phyloP scores from a whole-genome alignment of 148 eudicot species.

The Rhododendron ferrugineum region DNA sequence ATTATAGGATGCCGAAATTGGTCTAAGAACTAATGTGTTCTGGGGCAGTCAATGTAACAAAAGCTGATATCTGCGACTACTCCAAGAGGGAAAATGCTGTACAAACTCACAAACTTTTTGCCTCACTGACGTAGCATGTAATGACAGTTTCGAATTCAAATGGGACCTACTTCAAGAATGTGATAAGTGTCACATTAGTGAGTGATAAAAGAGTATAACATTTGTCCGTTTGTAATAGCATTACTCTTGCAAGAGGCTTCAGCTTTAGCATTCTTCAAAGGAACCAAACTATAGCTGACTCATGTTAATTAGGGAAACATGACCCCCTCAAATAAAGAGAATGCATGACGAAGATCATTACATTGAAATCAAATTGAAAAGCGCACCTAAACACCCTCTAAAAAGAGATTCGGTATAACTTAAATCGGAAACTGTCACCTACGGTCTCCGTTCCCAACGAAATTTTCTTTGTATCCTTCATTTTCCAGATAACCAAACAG shows the following conservation, averaged over 20 bases:
- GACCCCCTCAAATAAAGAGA: not conserved
- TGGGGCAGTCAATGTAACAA: not conserved
- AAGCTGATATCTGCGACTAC: not conserved
- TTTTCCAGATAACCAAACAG: not conserved
- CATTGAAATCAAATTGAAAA: not conserved
- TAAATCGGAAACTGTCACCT: not conserved
- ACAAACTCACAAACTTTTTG: not conserved
- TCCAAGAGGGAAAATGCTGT: not conserved
- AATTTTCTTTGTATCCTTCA: not conserved
- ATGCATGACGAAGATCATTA: not conserved
- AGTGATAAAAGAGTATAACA: not conserved
- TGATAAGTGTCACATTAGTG: not conserved
- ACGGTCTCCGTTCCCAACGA: not conserved
- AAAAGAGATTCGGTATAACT: not conserved
- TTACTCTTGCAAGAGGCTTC: not conserved
- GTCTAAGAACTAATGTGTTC: not conserved
- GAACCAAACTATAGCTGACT: not conserved
- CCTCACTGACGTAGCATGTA: not conserved
- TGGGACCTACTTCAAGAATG: not conserved
- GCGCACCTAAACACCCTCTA: not conserved
- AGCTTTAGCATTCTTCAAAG: not conserved
- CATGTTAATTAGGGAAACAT: not conserved
- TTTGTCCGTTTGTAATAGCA: not conserved
- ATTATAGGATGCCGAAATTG: not conserved
- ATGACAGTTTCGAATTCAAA: not conserved